Percentiles rank a stretch among this genome's conserved stretches.
Conservation (phyloP, 805 yeast species). For the Clavispora santaluciae region DNA sequence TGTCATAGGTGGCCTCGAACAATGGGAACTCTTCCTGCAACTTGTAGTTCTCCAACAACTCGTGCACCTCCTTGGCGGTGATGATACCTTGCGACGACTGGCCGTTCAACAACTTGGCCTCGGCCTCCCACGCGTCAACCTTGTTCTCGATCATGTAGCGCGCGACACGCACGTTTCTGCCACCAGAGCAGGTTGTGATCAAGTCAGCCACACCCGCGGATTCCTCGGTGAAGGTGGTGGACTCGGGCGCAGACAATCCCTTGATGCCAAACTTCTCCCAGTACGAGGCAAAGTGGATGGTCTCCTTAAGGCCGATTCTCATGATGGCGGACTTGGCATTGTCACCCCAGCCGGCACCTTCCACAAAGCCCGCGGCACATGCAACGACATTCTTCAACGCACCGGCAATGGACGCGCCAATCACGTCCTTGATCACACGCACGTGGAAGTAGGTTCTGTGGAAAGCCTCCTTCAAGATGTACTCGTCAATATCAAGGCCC, state of each 20-base stretch:
- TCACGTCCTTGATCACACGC: constrained; percentile 40
- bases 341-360: constrained; percentile 47
- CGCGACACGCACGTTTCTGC: constrained; percentile 44
- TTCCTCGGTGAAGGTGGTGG: constrained; percentile 40
- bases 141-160: constrained; percentile 42
- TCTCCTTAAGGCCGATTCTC: constrained; percentile 43
- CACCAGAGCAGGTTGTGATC: constrained; percentile 45
- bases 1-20: constrained; percentile 43
- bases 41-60: constrained; percentile 33
- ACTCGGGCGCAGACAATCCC: constrained; percentile 30
- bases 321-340: constrained; percentile 45
- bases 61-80: constrained; percentile 45
- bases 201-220: constrained; percentile 46
- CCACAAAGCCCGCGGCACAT: constrained; percentile 43
- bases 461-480: constrained; percentile 39
- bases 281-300: constrained; percentile 35
- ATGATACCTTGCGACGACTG: constrained; percentile 45
- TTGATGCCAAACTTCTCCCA: constrained; percentile 19
- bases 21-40: constrained; percentile 37
- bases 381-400: constrained; percentile 45
- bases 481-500: constrained; percentile 38
- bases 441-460: constrained; percentile 46
- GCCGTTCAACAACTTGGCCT: constrained; percentile 40
- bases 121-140: constrained; percentile 38
- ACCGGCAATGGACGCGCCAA: constrained; percentile 44